These are phyloP conservation scores for Cladophialophora exuberans DNA, from an alignment of 2,329 filamentous ascomycete species.

Conservation along the genomic window DNA sequence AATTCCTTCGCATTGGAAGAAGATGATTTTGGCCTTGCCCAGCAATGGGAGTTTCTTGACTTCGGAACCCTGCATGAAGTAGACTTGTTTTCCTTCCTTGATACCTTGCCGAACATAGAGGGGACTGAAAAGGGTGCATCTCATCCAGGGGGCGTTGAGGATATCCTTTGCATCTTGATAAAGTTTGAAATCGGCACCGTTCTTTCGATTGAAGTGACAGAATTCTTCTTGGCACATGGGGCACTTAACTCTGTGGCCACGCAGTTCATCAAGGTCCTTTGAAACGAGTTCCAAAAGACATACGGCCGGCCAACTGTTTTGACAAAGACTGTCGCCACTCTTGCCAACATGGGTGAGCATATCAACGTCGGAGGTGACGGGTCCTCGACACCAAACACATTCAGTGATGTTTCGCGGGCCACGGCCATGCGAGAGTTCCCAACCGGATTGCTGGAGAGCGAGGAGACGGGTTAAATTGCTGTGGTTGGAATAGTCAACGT, in stretches of 20 bases:
- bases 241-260: slow-evolving; percentile 5
- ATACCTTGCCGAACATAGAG: slow-evolving; percentile 1
- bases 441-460: slow-evolving; percentile 12
- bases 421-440: slow-evolving; percentile 15
- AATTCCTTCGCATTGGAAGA: slow-evolving; percentile 2
- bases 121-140: slow-evolving; percentile 16
- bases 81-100: slow-evolving; percentile 10
- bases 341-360: slow-evolving; percentile 21
- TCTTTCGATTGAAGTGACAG: neutral
- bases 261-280: slow-evolving; percentile 3
- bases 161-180: slow-evolving; percentile 1
- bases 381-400: slow-evolving; percentile 25
- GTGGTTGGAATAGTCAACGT: slow-evolving; percentile 10
- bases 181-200: neutral
- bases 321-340: slow-evolving; percentile 9
- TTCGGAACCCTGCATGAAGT: slow-evolving; percentile 15
- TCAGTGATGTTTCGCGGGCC: slow-evolving; percentile 19
- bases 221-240: slow-evolving; percentile 22
- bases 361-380: slow-evolving; percentile 11
- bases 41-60: slow-evolving; percentile 11
- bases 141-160: slow-evolving; percentile 8
- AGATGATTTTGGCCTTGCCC: slow-evolving; percentile 2
- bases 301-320: slow-evolving; percentile 20
- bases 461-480: slow-evolving; percentile 19
- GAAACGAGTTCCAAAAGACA: slow-evolving; percentile 19